phyloP scores from a whole-genome alignment of 805 yeast genomes.

The Wickerhamia fluorescens region DNA sequence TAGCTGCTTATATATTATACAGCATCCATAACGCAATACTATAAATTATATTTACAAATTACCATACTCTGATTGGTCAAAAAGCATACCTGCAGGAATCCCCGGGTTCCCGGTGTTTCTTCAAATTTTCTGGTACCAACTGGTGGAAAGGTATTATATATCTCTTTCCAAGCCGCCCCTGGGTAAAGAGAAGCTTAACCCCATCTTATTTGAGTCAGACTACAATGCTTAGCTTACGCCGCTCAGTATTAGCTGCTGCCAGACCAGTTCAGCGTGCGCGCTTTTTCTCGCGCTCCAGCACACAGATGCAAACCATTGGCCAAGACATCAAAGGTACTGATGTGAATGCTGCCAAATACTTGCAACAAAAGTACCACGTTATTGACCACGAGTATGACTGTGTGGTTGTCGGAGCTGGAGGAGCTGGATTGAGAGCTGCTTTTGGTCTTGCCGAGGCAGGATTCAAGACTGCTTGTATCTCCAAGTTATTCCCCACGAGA shows the following conservation, averaged over 20 bases:
- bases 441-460: slow-evolving; percentile 97
- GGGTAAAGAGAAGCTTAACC: no score
- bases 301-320: slow-evolving; percentile 30
- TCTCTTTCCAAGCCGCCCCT: no score
- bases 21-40: no score
- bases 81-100: no score
- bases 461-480: slow-evolving; percentile 93
- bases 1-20: no score
- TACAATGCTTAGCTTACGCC: slow-evolving; percentile 9
- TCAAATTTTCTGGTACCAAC: no score
- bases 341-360: slow-evolving; percentile 36
- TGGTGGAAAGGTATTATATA: no score
- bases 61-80: no score
- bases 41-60: no score
- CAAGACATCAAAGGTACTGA: slow-evolving; percentile 31
- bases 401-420: slow-evolving; percentile 98
- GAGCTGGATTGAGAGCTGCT: slow-evolving; percentile 98
- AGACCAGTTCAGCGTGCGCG: slow-evolving; percentile 5
- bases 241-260: slow-evolving; percentile 3
- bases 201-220: no score
- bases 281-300: slow-evolving; percentile 22
- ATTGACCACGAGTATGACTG: slow-evolving; percentile 98
- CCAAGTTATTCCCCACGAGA: slow-evolving; percentile 95
- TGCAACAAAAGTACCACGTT: slow-evolving; percentile 70
- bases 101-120: no score